phyloP scores from a whole-genome alignment of 176 grass and related monocot species.

The Aegilops bicornis region DNA sequence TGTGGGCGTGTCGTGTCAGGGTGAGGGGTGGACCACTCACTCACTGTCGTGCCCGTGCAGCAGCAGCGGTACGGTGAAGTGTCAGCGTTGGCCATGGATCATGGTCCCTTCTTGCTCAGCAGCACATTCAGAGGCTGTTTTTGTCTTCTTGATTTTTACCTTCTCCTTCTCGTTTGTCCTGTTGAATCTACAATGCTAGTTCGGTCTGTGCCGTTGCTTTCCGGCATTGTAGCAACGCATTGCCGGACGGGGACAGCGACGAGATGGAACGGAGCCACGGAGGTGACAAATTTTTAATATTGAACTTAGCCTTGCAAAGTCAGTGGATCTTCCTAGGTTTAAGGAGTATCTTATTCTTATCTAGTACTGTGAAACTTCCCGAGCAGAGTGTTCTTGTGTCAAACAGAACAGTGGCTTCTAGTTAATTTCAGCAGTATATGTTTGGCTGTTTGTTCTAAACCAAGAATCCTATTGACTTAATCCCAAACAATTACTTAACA shows the following conservation, averaged over 20 bases:
- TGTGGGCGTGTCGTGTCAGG: neutral
- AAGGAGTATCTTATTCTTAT: no score
- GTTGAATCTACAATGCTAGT: neutral
- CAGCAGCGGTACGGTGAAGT: slow-evolving; percentile 1
- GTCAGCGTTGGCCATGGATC: slow-evolving; percentile 24
- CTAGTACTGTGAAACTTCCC: no score
- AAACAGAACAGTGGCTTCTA: no score
- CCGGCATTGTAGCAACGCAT: neutral
- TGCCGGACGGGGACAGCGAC: neutral
- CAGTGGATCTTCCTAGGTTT: no score
- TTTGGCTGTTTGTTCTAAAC: no score
- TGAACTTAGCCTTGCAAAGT: no score
- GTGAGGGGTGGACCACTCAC: neutral
- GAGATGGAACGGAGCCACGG: neutral
- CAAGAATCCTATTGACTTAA: no score
- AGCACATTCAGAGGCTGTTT: neutral
- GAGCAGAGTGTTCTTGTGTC: no score
- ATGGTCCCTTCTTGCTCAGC: neutral
- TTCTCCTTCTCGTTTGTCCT: neutral
- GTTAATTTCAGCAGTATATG: no score
- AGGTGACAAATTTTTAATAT: no score
- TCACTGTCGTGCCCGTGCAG: neutral
- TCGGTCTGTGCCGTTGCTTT: neutral
- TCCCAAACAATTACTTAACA: no score
- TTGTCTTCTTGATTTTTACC: no score